A percentile compares a stretch with the other conserved stretches of the same genome.
These are phyloP conservation scores for Cucurbita moschata DNA, from an alignment of 306 rosid species.

Conservation along the genomic window DNA sequence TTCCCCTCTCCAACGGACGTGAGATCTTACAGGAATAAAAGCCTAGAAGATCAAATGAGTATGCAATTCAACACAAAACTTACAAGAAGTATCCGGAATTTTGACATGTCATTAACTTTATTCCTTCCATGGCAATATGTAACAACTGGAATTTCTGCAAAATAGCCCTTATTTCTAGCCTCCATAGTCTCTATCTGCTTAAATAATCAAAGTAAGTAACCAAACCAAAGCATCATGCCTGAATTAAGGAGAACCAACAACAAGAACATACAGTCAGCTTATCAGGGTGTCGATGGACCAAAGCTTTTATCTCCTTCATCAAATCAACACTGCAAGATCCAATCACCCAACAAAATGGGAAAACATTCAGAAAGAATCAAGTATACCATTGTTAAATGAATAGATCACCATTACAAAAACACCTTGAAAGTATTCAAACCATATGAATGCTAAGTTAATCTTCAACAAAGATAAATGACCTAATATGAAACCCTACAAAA, in stretches of 20 bases:
- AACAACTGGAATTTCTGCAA: constrained; percentile 55
- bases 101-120: constrained; percentile 38
- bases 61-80: constrained; percentile 16
- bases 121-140: constrained; percentile 49
- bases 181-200: constrained; percentile 53
- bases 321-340: constrained; percentile 52
- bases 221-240: constrained; percentile 12
- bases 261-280: constrained; percentile 47
- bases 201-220: background rate
- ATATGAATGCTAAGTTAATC: background rate
- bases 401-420: too few species aligned
- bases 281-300: constrained; percentile 79
- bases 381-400: too few species aligned
- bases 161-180: constrained; percentile 63
- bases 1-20: too few species aligned
- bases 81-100: constrained; percentile 86
- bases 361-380: background rate
- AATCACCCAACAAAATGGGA: constrained; percentile 12
- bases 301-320: constrained; percentile 55
- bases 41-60: background rate
- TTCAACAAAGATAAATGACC: background rate
- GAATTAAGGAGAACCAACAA: constrained; percentile 3
- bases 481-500: background rate
- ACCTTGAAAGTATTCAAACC: background rate
- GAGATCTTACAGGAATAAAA: background rate